Conservation (phyloP, 306 rosid genomes). For the Cucurbita maxima region DNA sequence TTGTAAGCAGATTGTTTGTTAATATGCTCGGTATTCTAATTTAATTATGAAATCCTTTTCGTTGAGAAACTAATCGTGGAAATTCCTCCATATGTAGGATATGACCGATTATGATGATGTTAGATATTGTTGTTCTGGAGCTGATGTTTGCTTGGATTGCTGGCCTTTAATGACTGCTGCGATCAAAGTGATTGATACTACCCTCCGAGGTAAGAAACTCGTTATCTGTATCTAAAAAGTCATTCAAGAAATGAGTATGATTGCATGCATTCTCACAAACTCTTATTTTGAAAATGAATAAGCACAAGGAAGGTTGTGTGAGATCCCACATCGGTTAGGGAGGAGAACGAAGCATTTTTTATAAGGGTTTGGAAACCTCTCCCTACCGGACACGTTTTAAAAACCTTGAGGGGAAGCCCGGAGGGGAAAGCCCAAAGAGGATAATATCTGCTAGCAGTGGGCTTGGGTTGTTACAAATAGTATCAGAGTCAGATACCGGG, state of each 20-base stretch:
- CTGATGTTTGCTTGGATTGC: conserved; percentile 84
- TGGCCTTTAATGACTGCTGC: conserved; percentile 95
- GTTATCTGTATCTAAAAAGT: background rate
- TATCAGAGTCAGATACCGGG: no score
- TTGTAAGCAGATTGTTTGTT: conserved; percentile 37
- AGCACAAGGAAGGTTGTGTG: background rate
- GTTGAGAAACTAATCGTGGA: background rate
- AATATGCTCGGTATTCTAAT: background rate
- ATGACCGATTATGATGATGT: conserved; percentile 83
- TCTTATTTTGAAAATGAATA: background rate
- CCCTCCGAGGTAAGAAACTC: conserved; percentile 53
- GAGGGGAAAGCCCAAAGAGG: no score
- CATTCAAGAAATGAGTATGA: background rate
- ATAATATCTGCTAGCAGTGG: no score
- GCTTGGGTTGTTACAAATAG: no score
- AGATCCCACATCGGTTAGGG: no score
- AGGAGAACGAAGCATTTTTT: no score
- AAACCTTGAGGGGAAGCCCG: no score
- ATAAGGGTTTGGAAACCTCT: no score
- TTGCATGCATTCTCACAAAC: background rate
- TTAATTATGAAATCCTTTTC: background rate
- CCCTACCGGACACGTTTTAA: no score
- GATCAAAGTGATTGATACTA: conserved; percentile 65
- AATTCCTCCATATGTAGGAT: conserved; percentile 33
- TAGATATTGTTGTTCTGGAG: conserved; percentile 92